Base-by-base conservation (phyloP, 1,284 basidiomycete species). In the Cerioporus squamosus region DNA sequence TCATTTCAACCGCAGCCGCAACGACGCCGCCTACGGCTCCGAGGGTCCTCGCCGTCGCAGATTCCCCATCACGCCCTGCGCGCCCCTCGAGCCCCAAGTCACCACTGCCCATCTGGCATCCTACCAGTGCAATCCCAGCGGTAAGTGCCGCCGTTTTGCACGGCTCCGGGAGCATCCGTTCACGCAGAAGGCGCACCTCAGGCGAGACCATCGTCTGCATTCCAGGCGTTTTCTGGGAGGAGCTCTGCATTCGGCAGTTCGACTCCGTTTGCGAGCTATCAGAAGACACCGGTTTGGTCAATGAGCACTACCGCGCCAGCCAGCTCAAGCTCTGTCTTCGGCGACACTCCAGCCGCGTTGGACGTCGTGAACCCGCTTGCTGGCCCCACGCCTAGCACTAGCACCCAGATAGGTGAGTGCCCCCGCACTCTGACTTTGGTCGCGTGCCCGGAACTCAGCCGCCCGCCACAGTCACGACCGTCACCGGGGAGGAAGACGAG, bases 401-500 rank as follows among this genome's bases (percentile, higher is more conserved):
- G 55, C 36, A 54, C 66, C 7, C 53, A 67, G 24, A 61, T 51
- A 7, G 59, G 69, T 70, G 51, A 22, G 63, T 53, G 23, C 14
- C 5, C n/a, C 5, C n/a, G 31, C n/a, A 3, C 23, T 42, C 20
- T 3, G 33, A 36, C 12, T 36, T 10, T 36, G 8, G 33, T 15
- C 14, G 10, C 33, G 5, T 29, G 29, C 29, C 5, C 10, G 12
- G 33, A 36, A 12, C 33, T 70, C 51, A 31, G n/a, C 62, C 53
- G 24, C 5, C 10, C n/a, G 31, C 17, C 22, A n/a, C 46, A 83
- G 81, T 72, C 66, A 45, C 26, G 3, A 49, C 47, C 20, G 39
- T 78, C 36, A 88, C 86, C 2, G 87, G 87, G 10, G 87, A 89
- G 67, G 87, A 89, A 67, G 77, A 82, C 44, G 87, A 89, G 71